Conservation (phyloP, 2,329 filamentous ascomycete genomes). For the Ciborinia camelliae region DNA sequence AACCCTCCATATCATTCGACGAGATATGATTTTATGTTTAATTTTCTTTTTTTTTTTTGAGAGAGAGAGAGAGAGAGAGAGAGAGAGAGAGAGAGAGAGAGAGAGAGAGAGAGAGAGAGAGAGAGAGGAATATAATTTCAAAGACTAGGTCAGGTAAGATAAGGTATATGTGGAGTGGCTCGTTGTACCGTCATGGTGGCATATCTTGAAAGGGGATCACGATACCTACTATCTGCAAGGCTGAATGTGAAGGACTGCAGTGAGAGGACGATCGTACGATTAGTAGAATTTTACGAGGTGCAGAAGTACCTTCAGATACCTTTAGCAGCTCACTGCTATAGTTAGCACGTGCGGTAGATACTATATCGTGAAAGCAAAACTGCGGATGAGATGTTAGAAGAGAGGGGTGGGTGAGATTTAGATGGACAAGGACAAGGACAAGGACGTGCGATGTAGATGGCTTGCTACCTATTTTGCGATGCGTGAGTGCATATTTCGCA, state of each 20-base stretch:
- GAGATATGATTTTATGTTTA: not conserved
- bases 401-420: not conserved
- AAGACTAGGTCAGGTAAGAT: not conserved
- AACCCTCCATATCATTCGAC: not conserved
- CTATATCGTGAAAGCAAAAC: too few relatives aligned
- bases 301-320: too few relatives aligned
- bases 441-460: not conserved
- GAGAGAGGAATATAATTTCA: not conserved
- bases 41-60: not conserved
- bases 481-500: not conserved
- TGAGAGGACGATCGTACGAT: not conserved
- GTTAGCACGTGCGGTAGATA: not conserved
- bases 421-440: too few relatives aligned
- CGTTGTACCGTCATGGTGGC: not conserved
- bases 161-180: not conserved
- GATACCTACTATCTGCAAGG: slow-evolving; percentile 2
- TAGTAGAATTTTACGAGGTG: not conserved
- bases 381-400: not conserved
- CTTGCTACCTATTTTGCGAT: not conserved
- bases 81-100: too few relatives aligned
- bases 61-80: too few relatives aligned
- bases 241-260: not conserved
- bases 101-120: too few relatives aligned
- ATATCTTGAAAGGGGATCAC: not conserved
- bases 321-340: not conserved